Percentiles rank a stretch among this genome's conserved stretches.
Evolutionary conservation across 2,329 filamentous ascomycete species (phyloP).

Genomic region (Aulographum hederae): DNA sequence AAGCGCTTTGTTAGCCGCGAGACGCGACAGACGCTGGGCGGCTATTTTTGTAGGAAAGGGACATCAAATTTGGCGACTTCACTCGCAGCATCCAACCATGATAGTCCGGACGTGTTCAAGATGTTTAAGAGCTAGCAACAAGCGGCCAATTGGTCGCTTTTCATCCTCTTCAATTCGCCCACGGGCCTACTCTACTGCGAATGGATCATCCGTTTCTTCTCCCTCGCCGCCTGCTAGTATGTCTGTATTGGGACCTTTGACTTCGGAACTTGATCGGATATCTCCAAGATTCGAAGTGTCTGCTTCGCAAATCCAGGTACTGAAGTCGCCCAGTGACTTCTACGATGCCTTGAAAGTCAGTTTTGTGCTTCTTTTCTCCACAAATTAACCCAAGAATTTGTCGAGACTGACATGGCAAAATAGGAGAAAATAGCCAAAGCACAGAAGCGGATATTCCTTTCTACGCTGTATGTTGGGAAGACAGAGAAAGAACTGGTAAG

Average conservation of each 20-base stretch:
- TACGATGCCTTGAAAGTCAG: constrained; percentile 76
- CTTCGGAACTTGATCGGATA: constrained; percentile 65
- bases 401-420: constrained; percentile 1
- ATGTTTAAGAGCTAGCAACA: no score
- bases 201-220: not conserved
- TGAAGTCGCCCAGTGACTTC: constrained; percentile 72
- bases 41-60: no score
- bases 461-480: constrained; percentile 94
- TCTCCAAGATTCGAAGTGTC: constrained; percentile 79
- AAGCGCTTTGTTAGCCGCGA: no score
- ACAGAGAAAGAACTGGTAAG: constrained; percentile 68
- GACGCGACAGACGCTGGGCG: no score
- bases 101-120: no score
- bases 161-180: no score
- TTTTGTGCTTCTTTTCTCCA: constrained; percentile 3
- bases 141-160: no score
- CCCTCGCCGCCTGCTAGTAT: constrained; percentile 32
- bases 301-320: constrained; percentile 61
- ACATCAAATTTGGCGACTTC: no score
- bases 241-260: constrained; percentile 40
- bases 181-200: no score
- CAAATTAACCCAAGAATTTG: not conserved
- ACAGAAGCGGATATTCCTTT: constrained; percentile 66
- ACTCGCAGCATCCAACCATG: no score
- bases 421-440: constrained; percentile 69